These are phyloP conservation scores for Didymella keratinophila DNA, from an alignment of 2,329 filamentous ascomycete species.

Conservation along the genomic window DNA sequence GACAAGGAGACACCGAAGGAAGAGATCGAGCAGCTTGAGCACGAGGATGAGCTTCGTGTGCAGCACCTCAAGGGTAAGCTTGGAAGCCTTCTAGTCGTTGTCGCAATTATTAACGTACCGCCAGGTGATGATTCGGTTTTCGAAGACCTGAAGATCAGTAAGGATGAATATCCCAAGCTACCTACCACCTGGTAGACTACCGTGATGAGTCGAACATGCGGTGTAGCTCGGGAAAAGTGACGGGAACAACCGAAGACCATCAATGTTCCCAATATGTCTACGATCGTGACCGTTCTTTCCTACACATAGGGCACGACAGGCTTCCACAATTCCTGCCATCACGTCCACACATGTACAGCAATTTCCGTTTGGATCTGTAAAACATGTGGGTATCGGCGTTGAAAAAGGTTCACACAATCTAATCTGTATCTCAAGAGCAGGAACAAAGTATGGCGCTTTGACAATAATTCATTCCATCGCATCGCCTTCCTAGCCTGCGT, in stretches of 20 bases:
- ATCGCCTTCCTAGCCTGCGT: neutral
- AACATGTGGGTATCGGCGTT: neutral
- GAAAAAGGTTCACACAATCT: neutral
- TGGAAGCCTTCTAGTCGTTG: constrained; percentile 7
- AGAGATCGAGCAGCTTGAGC: constrained; percentile 76
- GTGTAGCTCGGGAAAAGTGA: too few species aligned
- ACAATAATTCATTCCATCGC: neutral
- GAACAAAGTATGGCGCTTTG: neutral
- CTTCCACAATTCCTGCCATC: neutral
- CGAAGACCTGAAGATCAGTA: constrained; percentile 65
- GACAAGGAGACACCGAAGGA: constrained; percentile 70
- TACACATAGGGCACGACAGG: neutral
- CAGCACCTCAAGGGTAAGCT: constrained; percentile 62
- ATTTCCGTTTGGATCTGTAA: neutral
- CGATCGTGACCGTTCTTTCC: neutral
- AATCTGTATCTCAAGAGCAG: neutral
- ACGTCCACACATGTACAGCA: neutral
- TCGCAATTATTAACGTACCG: constrained; percentile 14
- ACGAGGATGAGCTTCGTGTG: constrained; percentile 76
- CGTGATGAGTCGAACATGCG: neutral
- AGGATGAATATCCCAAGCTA: constrained; percentile 64
- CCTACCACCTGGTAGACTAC: constrained; percentile 44
- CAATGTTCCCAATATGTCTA: neutral
- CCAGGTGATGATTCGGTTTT: constrained; percentile 68
- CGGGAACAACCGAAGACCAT: neutral